Evolutionary conservation across 352 stramenopile species (phyloP).

Genomic region (Phytophthora pseudosyringae): DNA sequence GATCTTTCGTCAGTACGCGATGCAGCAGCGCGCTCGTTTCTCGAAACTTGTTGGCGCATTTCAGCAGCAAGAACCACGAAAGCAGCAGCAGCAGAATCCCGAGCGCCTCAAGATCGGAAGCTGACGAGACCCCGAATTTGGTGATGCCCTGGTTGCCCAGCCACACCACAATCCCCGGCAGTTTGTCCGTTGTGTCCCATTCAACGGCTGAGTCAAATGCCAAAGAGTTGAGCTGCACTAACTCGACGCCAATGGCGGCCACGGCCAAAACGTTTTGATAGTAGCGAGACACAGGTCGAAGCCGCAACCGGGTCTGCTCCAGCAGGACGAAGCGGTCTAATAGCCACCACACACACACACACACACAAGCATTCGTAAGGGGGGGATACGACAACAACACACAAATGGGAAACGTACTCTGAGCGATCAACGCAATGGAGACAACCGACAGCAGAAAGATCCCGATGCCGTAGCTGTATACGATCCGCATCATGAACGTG

Average conservation of each 20-base stretch:
- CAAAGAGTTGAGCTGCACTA: conserved; percentile 71
- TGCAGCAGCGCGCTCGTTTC: conserved; percentile 60
- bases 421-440: conserved; percentile 50
- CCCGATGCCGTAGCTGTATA: conserved; percentile 43
- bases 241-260: conserved; percentile 47
- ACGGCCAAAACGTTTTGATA: conserved; percentile 60
- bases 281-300: conserved; percentile 51
- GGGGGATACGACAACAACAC: not conserved
- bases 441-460: conserved; percentile 42
- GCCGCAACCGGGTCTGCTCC: conserved; percentile 55
- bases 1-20: conserved; percentile 60
- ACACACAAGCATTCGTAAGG: conserved; percentile 1
- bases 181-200: conserved; percentile 54
- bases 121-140: conserved; percentile 21
- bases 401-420: conserved; percentile 30
- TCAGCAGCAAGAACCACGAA: conserved; percentile 61
- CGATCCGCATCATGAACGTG: conserved; percentile 14
- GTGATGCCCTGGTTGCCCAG: conserved; percentile 38
- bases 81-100: conserved; percentile 40
- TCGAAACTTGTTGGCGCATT: conserved; percentile 77
- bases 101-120: conserved; percentile 26
- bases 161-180: conserved; percentile 51
- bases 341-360: not conserved
- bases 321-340: conserved; percentile 63
- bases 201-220: conserved; percentile 61